Evolutionary conservation across 2,329 filamentous ascomycete genomes (phyloP).

Genomic region (Samsoniella hepiali): DNA sequence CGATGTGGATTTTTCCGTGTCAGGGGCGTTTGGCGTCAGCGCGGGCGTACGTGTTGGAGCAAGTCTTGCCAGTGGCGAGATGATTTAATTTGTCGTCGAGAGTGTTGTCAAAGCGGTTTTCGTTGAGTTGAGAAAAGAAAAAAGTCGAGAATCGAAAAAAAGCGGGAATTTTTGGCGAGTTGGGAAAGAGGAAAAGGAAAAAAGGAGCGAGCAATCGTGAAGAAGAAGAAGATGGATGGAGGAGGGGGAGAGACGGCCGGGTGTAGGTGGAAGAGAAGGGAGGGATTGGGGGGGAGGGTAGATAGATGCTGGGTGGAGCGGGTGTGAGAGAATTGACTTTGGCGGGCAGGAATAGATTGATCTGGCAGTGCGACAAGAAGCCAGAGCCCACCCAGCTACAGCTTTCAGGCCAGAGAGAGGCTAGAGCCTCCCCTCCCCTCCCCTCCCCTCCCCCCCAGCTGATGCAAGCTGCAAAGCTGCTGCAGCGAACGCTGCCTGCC

Average conservation of each 20-base stretch:
- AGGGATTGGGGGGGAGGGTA: slow-evolving; percentile 19
- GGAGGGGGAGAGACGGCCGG: slow-evolving; percentile 23
- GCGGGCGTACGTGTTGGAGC: background rate
- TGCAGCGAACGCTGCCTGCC: background rate
- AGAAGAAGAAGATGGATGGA: slow-evolving; percentile 16
- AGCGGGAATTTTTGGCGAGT: slow-evolving; percentile 5
- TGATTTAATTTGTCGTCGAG: background rate
- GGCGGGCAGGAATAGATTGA: slow-evolving; percentile 9
- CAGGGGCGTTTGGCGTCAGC: slow-evolving; percentile 5
- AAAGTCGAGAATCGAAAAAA: slow-evolving; percentile 18
- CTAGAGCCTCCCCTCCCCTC: no score
- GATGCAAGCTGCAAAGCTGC: background rate
- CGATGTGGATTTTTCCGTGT: slow-evolving; percentile 9
- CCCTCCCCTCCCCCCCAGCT: no score
- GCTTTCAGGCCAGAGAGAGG: no score
- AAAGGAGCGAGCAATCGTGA: slow-evolving; percentile 19
- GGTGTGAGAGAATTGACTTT: background rate
- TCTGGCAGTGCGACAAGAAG: background rate
- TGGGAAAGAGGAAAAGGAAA: slow-evolving; percentile 20
- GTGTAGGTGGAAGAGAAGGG: slow-evolving; percentile 22
- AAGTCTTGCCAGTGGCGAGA: background rate
- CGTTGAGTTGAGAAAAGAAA: slow-evolving; percentile 15
- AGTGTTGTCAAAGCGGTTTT: background rate
- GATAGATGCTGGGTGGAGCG: slow-evolving; percentile 20
- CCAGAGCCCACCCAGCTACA: background rate